phyloP scores from a whole-genome alignment of 192 early-diverging fungal genomes.

The Coemansia furcata region DNA sequence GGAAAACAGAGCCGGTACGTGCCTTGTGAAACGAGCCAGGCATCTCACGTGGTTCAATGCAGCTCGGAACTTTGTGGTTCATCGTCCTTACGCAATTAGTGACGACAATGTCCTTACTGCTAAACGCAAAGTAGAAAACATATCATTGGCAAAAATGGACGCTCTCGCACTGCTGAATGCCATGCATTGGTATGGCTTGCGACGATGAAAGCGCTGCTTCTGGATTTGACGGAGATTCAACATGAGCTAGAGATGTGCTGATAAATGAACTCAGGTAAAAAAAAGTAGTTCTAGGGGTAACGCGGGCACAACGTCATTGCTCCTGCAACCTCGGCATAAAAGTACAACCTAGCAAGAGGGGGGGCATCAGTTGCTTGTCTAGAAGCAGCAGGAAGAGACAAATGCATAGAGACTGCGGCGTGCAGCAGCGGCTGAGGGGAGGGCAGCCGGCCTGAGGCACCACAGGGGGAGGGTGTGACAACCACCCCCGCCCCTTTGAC shows the following conservation, averaged over 20 bases:
- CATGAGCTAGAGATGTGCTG: background rate
- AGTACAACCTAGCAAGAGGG: background rate
- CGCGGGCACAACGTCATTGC: background rate
- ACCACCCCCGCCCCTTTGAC: slow-evolving; percentile 21
- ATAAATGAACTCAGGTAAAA: background rate
- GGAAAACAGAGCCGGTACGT: background rate
- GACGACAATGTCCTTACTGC: background rate
- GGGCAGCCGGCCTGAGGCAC: slow-evolving; percentile 8
- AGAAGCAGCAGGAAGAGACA: background rate
- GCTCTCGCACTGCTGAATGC: background rate
- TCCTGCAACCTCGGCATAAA: background rate
- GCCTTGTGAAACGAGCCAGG: background rate
- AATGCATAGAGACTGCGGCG: background rate
- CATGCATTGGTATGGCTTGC: background rate
- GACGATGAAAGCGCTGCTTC: background rate
- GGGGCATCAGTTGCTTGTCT: background rate
- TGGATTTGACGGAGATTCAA: background rate
- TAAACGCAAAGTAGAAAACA: background rate
- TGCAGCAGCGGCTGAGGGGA: background rate
- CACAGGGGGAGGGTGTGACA: slow-evolving; percentile 19
- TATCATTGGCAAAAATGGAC: background rate
- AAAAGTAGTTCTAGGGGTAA: background rate
- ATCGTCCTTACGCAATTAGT: background rate
- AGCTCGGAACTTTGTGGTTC: background rate
- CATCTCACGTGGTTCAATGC: background rate